Evolutionary conservation across 306 rosid genomes (phyloP), one percentile per base, ranked within the genome.

Genomic region (Cicer arietinum): DNA sequence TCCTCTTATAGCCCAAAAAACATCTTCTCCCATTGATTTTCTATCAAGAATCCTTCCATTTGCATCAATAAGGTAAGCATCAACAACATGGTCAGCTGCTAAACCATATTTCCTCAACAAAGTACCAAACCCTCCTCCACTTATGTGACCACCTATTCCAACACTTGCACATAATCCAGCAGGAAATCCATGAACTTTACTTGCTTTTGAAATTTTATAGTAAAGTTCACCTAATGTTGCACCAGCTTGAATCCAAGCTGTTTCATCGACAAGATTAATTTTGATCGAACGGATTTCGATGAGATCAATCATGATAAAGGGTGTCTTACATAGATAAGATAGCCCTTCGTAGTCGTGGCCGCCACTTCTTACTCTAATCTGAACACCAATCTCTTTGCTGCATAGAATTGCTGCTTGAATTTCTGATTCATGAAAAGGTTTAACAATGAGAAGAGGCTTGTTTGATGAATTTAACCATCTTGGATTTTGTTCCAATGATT

Each of bases 1-100:
- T 53, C 94, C 94, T 82, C 90, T 87, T 7, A 89, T 84, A 52
- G 94, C 91, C 94, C 90, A 89, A 59, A 87, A 85, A 43, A 87
- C 71, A 72, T 84, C 89, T 64, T 89, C 90, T 25, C 85, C 88
- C 91, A 85, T 87, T 73, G 80, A 54, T 80, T 74, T 65, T 59
- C 88, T 84, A 48, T 84, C 82, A 37, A 76, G 86, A 67, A 80
- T 47, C 40, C 71, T 74, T 2, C 90, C 92, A 62, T 80, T 76
- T 0, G 16, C 86, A 56, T 86, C 88, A 12, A 86, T 54, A 0
- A 87, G 45, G 42, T 59, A 17, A 45, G 95, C 95, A 84, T 90
- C 92, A n/a, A 90, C 1, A 72, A 90, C 81, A 58, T 82, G 75
- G 12, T 90, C 88, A 2, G 84, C 82, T 41, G 89, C 89, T 8